Evolutionary conservation across 2,329 filamentous ascomycete species (phyloP).

Genomic region (Claviceps digitariae): DNA sequence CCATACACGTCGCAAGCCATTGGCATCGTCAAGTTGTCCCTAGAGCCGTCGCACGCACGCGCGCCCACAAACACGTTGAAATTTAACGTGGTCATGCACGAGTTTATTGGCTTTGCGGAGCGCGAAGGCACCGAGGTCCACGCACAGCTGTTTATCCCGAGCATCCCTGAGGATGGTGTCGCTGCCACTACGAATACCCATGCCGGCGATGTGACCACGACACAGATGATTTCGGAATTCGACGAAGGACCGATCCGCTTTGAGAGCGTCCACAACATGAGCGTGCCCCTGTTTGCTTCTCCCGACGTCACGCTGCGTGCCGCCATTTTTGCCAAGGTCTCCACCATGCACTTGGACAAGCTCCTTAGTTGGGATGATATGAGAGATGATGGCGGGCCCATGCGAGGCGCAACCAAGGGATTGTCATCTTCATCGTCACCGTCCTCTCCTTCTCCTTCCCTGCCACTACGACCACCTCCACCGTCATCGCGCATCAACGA

Average conservation of each 20-base stretch:
- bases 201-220: slow-evolving; percentile 85
- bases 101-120: slow-evolving; percentile 87
- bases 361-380: slow-evolving; percentile 98
- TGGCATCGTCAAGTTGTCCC: slow-evolving; percentile 76
- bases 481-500: slow-evolving; percentile 57
- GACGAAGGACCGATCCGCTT: slow-evolving; percentile 88
- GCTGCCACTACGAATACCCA: not conserved
- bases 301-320: slow-evolving; percentile 66
- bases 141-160: slow-evolving; percentile 90
- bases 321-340: slow-evolving; percentile 83
- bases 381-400: slow-evolving; percentile 66
- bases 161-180: slow-evolving; percentile 76
- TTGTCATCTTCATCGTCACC: not conserved
- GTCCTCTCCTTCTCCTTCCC: not conserved
- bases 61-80: slow-evolving; percentile 87
- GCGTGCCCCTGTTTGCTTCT: slow-evolving; percentile 61
- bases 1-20: slow-evolving; percentile 85
- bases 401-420: slow-evolving; percentile 40
- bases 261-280: slow-evolving; percentile 98
- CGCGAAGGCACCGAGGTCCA: slow-evolving; percentile 92
- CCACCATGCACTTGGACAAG: slow-evolving; percentile 90
- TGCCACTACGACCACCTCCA: not conserved
- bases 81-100: slow-evolving; percentile 98
- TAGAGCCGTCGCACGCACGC: slow-evolving; percentile 87
- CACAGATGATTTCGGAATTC: slow-evolving; percentile 86